A percentile compares a stretch with the other conserved stretches of the same genome.
phyloP scores from a whole-genome alignment of 768 basidiomycete species.

The Basidioascus undulatus region DNA sequence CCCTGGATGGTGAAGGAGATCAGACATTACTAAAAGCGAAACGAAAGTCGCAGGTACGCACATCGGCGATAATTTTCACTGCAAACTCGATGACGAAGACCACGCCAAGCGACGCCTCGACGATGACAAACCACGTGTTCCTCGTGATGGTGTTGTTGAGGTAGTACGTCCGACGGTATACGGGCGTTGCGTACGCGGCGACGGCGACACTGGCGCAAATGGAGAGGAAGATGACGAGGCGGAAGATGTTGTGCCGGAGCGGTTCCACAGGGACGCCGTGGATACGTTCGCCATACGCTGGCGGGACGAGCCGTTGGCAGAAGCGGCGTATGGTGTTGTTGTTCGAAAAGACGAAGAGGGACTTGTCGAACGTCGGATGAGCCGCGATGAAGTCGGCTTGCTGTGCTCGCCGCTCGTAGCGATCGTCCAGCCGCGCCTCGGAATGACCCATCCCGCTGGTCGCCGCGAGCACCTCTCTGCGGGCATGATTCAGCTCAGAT shows the following conservation, averaged over 20 bases:
- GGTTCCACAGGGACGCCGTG: conserved; percentile 49
- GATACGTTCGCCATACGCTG: conserved; percentile 64
- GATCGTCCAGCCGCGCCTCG: conserved; percentile 35
- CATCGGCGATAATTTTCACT: conserved; percentile 81
- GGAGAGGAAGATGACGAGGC: conserved; percentile 42
- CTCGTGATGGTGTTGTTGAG: conserved; percentile 31
- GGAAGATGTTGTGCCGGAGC: conserved; percentile 43
- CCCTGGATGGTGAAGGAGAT: too few relatives aligned
- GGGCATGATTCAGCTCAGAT: neutral
- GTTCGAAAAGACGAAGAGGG: conserved; percentile 74
- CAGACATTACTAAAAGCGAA: too few relatives aligned
- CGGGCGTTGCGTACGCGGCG: conserved; percentile 58
- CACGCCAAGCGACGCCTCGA: conserved; percentile 46
- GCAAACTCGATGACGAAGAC: conserved; percentile 45
- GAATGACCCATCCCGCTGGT: conserved; percentile 30
- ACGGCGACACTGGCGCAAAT: conserved; percentile 63
- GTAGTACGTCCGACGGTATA: conserved; percentile 55
- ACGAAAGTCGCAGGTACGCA: conserved; percentile 68
- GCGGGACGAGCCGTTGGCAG: conserved; percentile 63
- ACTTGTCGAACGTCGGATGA: conserved; percentile 71
- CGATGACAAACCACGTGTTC: conserved; percentile 65
- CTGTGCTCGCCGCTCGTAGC: conserved; percentile 44
- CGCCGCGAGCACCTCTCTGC: conserved; percentile 42
- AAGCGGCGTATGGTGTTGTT: conserved; percentile 41
- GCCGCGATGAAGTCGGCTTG: conserved; percentile 69